phyloP scores from a whole-genome alignment of 2,329 filamentous ascomycete genomes.

The Cytospora mali region DNA sequence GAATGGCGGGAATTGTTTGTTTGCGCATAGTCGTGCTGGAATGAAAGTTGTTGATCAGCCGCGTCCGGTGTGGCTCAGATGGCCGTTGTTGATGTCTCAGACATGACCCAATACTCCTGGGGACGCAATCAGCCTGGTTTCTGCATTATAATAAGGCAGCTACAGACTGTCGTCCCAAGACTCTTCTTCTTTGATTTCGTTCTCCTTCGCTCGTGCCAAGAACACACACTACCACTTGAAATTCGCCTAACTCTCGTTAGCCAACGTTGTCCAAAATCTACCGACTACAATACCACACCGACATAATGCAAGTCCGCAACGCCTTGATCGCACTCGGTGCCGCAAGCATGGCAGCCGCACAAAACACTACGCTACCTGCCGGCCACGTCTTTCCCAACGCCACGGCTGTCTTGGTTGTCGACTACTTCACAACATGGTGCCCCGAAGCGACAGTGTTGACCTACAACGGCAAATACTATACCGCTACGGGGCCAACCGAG shows the following conservation, averaged over 20 bases:
- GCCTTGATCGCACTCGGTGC: background rate
- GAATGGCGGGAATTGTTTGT: background rate
- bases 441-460: background rate
- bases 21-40: background rate
- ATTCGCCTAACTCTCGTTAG: too few species aligned
- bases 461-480: background rate
- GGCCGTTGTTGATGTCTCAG: constrained; percentile 2
- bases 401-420: background rate
- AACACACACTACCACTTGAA: background rate
- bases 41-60: background rate
- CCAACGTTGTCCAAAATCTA: too few species aligned
- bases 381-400: background rate
- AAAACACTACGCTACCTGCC: background rate
- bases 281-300: background rate
- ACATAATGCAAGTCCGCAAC: constrained; percentile 1
- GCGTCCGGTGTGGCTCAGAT: background rate
- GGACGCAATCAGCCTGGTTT: background rate
- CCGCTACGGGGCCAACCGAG: constrained; percentile 6
- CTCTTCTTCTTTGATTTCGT: background rate
- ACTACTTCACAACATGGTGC: constrained; percentile 1
- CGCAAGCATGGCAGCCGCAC: background rate
- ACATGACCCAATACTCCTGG: background rate
- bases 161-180: background rate
- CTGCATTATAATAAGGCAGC: background rate
- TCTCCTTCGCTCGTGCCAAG: background rate